Evolutionary conservation across 2,329 filamentous ascomycete genomes (phyloP), one percentile per base, ranked within the genome.

Genomic region (Exophiala spinifera): DNA sequence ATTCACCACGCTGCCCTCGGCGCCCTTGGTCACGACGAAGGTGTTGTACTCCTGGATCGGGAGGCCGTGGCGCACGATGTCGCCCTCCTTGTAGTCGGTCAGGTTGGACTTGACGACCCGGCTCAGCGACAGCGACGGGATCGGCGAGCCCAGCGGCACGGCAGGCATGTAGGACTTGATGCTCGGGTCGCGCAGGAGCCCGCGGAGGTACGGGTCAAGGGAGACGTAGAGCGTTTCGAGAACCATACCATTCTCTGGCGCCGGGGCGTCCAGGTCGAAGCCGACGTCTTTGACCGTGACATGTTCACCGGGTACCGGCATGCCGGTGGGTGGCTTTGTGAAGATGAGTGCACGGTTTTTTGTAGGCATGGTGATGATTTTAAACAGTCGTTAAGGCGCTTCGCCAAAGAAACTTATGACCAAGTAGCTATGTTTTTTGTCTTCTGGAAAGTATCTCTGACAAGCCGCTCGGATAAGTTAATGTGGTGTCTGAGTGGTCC

Each of bases 161-260:
- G 86, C 71, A 1, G 85, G 76, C 19, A 76, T 69, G 76, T 91
- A 94, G 8, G 87, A 90, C 73, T 87, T 83, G 67, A 74, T 65
- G 33, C 76, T 69, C 5, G 87, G 67, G 44, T 76, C 72, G 46
- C 87, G 83, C 84, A 91, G 88, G 61, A 81, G 79, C 54, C 85
- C 85, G 53, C 88, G 85, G 72, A 86, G 80, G 74, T 91, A 92
- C 2, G 88, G 88, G 70, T 91, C 88, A 72, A 86, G 85, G 7
- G 85, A 88, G 56, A 83, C 76, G 66, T 84, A 87, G 64, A 84
- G 78, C 65, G 86, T 79, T 72, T 87, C 81, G 61, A 84, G 74
- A 21, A 80, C 79, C 40, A 91, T 66, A 37, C 87, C 82, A 61
- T 85, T 86, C 31, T 77, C 64, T 11, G 80, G 76, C 1, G 49